phyloP scores from a whole-genome alignment of 495 filamentous ascomycete species.

The Neurospora tetrasperma region DNA sequence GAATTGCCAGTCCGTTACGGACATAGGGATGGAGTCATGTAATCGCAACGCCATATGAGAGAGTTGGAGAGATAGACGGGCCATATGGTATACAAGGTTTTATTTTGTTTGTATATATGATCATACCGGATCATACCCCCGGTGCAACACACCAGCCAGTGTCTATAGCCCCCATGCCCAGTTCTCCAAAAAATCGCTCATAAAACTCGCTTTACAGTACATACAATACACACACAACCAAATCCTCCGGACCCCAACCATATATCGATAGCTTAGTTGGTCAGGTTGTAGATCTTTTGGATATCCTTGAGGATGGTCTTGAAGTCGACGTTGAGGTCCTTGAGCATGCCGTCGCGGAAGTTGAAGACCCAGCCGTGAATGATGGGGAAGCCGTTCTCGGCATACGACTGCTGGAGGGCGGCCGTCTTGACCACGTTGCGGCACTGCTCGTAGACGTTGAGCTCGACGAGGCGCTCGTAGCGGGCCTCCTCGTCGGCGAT shows the following conservation, averaged over 20 bases:
- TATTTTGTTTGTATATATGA: not conserved
- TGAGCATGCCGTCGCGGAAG: conserved; percentile 41
- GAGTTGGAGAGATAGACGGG: not conserved
- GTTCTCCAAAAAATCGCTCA: not conserved
- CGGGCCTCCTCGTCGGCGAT: conserved; percentile 34
- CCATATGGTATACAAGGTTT: not conserved
- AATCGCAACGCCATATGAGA: not conserved
- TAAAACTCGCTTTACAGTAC: not conserved
- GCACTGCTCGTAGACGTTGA: conserved; percentile 50
- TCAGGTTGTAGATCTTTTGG: conserved; percentile 48
- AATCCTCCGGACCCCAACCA: not conserved
- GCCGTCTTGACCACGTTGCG: conserved; percentile 51
- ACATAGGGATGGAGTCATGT: not conserved
- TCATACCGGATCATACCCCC: not conserved
- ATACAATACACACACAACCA: not conserved
- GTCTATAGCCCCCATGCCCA: not conserved
- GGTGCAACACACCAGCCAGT: not conserved
- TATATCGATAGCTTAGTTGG: conserved; percentile 7
- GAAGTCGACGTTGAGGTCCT: conserved; percentile 42
- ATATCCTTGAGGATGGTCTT: conserved; percentile 33
- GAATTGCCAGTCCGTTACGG: too few relatives aligned
- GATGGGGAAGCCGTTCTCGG: conserved; percentile 40
- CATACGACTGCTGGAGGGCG: conserved; percentile 43
- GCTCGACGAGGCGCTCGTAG: conserved; percentile 48
- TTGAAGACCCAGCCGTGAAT: conserved; percentile 50